Conservation (phyloP, 2,329 filamentous ascomycete genomes). For the Fusarium clavum region DNA sequence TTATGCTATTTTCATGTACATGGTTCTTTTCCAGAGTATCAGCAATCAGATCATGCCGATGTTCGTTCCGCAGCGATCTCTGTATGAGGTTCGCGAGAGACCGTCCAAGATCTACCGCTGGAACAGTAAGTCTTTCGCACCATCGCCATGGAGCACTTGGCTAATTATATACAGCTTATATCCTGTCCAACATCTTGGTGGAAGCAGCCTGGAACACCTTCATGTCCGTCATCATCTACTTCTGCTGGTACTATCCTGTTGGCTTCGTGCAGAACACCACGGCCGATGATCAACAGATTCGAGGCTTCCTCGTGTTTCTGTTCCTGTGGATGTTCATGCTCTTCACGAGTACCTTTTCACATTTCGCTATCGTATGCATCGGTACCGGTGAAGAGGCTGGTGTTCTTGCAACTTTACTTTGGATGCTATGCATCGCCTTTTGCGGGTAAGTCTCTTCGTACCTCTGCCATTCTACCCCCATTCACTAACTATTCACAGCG, state of each 20-base stretch:
- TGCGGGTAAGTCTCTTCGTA: constrained; percentile 50
- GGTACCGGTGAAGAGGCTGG: constrained; percentile 41
- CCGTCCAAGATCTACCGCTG: constrained; percentile 71
- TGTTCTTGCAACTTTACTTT: constrained; percentile 55
- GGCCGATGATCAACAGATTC: constrained; percentile 31
- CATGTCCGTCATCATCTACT: constrained; percentile 43
- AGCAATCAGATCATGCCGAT: constrained; percentile 76
- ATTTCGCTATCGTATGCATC: constrained; percentile 42
- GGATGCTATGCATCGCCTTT: constrained; percentile 45
- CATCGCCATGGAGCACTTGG: rapidly evolving
- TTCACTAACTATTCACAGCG: constrained; percentile 54
- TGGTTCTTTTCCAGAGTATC: constrained; percentile 72
- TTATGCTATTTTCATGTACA: constrained; percentile 75
- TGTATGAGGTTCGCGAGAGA: constrained; percentile 76
- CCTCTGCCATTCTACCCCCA: rapidly evolving
- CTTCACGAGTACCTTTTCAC: constrained; percentile 45
- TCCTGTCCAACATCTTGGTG: constrained; percentile 43
- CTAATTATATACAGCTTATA: constrained; percentile 27
- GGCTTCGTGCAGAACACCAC: constrained; percentile 46
- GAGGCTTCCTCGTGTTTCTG: constrained; percentile 44
- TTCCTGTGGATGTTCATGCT: constrained; percentile 45
- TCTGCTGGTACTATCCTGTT: constrained; percentile 47
- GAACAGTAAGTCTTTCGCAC: constrained; percentile 33
- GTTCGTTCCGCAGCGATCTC: constrained; percentile 72
- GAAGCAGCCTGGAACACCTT: constrained; percentile 43